Base-by-base conservation (phyloP, 1,284 basidiomycete genomes). In the Ganoderma meredithae region DNA sequence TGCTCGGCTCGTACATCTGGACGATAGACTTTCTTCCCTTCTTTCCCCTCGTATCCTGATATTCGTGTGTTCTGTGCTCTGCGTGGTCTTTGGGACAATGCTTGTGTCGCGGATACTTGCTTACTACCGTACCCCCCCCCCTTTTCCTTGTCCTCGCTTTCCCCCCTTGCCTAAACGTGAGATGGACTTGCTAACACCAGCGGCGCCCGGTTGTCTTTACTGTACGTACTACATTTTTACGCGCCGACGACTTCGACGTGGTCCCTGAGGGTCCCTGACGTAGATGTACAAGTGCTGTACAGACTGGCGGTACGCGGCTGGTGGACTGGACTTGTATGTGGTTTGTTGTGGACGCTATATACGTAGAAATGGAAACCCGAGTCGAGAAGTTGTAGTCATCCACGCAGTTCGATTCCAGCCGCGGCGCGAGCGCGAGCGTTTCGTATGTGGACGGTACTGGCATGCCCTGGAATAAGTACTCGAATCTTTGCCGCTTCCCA, bases 21-120 rank as follows among this genome's bases (percentile, higher is more conserved):
- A 61, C 43, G n/a, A 49, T 62, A 44, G 60, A 62, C 60, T 58
- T 36, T 31, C 27, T 31, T 31, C 27, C 27, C 27, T 31, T n/a
- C n/a, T n/a, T n/a, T n/a, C n/a, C n/a, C n/a, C 19, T 43, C 13
- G 13, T 44, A 55, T 19, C 52, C 27, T 55, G 52, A 55, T 27
- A 19, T 36, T 36, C 6, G 36, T 25, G n/a, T 25, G n/a, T 22
- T 22, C 44, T 3, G 47, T 4, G 10, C 47, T 22, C 25, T 19
- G 13, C 52, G 27, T 5, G 8, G 4, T 27, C 31, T 53, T 5
- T 49, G n/a, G 47, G 1, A 10, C 52, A 27, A 31, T 27, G 25
- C 52, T 13, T n/a, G n/a, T 53, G 5, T 12, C 33, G 36, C 33
- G n/a, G 55, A 22, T n/a, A 22, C 55, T 58, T n/a, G 13, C 25